These are phyloP conservation scores for Beauveria sp. DNA, from an alignment of 2,329 filamentous ascomycete species.

Conservation along the genomic window DNA sequence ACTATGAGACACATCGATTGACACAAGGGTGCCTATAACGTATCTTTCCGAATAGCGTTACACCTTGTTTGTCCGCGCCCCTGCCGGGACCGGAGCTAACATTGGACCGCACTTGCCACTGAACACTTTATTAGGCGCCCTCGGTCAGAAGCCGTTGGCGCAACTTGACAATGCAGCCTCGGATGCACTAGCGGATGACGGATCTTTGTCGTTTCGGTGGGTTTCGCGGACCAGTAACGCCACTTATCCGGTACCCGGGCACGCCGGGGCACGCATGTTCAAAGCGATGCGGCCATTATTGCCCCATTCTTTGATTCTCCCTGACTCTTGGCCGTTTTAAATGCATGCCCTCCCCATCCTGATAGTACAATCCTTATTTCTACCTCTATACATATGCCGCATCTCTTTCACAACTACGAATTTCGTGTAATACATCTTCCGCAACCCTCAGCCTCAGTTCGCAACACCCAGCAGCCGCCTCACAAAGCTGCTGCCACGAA, in stretches of 20 bases:
- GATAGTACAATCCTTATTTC: background rate
- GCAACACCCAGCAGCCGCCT: background rate
- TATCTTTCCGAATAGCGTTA: too few relatives aligned
- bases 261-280: background rate
- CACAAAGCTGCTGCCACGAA: background rate
- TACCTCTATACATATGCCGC: background rate
- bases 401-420: too few relatives aligned
- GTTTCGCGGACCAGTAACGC: background rate
- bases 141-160: conserved; percentile 1
- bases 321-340: background rate
- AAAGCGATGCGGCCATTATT: background rate
- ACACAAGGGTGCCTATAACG: too few relatives aligned
- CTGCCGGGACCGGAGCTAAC: too few relatives aligned
- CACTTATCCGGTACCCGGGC: background rate
- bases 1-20: too few relatives aligned
- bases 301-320: background rate
- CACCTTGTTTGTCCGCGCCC: too few relatives aligned
- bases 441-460: too few relatives aligned
- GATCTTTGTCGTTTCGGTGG: background rate
- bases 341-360: background rate
- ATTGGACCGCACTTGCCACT: too few relatives aligned
- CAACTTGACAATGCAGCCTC: background rate
- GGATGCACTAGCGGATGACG: conserved; percentile 9
- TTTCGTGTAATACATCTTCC: too few relatives aligned
- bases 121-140: background rate